Evolutionary conservation across 192 early-diverging fungal genomes (phyloP).

Genomic region (Rhizoclosmatium globosum): DNA sequence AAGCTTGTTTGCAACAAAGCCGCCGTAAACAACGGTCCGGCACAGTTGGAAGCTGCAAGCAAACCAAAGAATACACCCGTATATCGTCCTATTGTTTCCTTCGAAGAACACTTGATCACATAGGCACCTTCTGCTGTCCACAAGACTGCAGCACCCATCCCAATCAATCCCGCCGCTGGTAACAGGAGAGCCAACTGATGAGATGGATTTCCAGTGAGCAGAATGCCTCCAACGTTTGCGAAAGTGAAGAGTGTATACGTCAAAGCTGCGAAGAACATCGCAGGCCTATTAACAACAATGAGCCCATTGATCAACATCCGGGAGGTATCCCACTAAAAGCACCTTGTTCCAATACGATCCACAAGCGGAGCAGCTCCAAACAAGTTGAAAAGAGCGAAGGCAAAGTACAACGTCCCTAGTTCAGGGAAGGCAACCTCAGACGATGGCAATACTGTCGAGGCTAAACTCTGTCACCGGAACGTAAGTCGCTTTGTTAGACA

Average conservation of each 20-base stretch:
- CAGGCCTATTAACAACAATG: background rate
- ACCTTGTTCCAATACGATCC: constrained; percentile 32
- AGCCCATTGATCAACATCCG: too few species aligned
- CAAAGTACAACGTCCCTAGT: constrained; percentile 33
- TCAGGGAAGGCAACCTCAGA: constrained; percentile 19
- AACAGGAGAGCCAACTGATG: constrained; percentile 20
- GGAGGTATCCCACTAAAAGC: too few species aligned
- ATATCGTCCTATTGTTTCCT: constrained; percentile 21
- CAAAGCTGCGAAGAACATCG: constrained; percentile 31
- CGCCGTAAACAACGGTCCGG: constrained; percentile 25
- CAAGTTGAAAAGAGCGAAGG: constrained; percentile 38
- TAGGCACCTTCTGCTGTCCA: constrained; percentile 30
- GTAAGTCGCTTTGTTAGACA: background rate
- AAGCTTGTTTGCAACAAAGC: constrained; percentile 20
- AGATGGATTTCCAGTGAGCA: background rate
- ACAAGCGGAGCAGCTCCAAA: constrained; percentile 33
- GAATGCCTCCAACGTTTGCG: constrained; percentile 14
- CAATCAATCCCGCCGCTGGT: constrained; percentile 15
- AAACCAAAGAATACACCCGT: constrained; percentile 35
- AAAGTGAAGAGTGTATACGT: constrained; percentile 26
- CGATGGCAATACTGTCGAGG: constrained; percentile 21
- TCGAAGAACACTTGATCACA: constrained; percentile 11
- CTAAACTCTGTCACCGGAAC: constrained; percentile 10
- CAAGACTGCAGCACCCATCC: constrained; percentile 22
- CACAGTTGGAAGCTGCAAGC: background rate